A percentile compares a stretch with the other conserved stretches of the same genome.
phyloP scores from a whole-genome alignment of 345 rosid genomes.

The Rhodomyrtus tomentosa region DNA sequence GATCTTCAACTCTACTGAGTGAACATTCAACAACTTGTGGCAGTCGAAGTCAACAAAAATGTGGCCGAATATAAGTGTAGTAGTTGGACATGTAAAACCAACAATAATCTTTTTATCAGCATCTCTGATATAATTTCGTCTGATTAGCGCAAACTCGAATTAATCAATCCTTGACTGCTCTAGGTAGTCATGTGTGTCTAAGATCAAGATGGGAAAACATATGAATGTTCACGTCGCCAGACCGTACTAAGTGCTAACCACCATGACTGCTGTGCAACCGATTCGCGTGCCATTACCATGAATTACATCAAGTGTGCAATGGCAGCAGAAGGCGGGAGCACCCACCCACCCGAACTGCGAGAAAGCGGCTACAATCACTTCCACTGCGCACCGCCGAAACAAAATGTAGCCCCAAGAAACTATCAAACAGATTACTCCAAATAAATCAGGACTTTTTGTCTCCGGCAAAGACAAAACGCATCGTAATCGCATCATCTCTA shows the following conservation, averaged over 20 bases:
- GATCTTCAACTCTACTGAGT: not conserved
- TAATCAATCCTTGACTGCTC: not conserved
- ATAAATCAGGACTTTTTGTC: not conserved
- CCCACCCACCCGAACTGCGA: not conserved
- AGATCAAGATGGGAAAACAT: not conserved
- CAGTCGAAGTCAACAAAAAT: not conserved
- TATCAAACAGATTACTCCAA: not conserved
- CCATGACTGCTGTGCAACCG: not conserved
- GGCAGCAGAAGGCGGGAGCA: not conserved
- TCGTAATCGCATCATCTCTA: not conserved
- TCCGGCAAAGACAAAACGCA: not conserved
- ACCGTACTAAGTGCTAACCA: not conserved
- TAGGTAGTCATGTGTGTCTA: not conserved
- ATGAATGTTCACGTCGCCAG: not conserved
- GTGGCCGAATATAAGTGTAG: not conserved
- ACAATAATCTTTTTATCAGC: not conserved
- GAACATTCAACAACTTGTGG: not conserved
- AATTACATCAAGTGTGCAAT: not conserved
- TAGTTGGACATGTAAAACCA: not conserved
- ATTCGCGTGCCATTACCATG: not conserved
- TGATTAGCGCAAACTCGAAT: not conserved
- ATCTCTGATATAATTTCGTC: not conserved
- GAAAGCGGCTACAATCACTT: not conserved
- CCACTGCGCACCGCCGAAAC: not conserved
- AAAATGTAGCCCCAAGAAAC: not conserved